Conservation (phyloP, 768 basidiomycete genomes). For the Auriscalpium orientale region DNA sequence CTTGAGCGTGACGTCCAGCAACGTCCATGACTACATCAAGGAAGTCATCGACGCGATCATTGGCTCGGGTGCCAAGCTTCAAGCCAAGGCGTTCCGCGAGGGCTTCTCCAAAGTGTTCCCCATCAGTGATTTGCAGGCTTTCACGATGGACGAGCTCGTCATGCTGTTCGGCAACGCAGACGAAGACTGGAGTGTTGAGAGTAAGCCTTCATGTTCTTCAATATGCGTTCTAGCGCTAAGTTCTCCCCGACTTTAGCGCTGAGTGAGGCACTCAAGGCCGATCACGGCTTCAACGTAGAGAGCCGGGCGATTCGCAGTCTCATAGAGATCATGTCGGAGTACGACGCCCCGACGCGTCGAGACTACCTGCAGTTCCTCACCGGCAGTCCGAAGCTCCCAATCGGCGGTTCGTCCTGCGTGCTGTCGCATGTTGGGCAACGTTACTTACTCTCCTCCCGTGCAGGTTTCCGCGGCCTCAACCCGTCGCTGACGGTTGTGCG, state of each 20-base stretch:
- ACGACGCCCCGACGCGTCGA: slow-evolving; percentile 65
- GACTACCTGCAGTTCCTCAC: slow-evolving; percentile 96
- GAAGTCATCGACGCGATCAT: slow-evolving; percentile 85
- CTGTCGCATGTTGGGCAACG: not conserved
- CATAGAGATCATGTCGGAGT: slow-evolving; percentile 79
- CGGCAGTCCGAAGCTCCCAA: slow-evolving; percentile 92
- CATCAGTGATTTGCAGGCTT: slow-evolving; percentile 81
- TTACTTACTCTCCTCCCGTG: slow-evolving; percentile 2
- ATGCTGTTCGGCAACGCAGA: slow-evolving; percentile 94
- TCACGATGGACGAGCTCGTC: slow-evolving; percentile 90
- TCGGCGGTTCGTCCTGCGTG: slow-evolving; percentile 61
- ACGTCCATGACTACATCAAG: slow-evolving; percentile 85
- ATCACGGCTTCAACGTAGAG: slow-evolving; percentile 96
- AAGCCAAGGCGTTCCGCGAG: slow-evolving; percentile 87
- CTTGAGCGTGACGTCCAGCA: slow-evolving; percentile 75
- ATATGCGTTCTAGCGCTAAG: slow-evolving; percentile 7
- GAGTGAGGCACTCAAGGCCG: slow-evolving; percentile 86
- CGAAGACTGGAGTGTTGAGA: slow-evolving; percentile 94
- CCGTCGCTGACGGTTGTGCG: slow-evolving; percentile 94
- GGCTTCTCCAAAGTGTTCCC: slow-evolving; percentile 97
- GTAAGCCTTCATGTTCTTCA: slow-evolving; percentile 40
- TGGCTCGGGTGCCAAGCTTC: slow-evolving; percentile 66
- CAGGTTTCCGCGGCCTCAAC: slow-evolving; percentile 91
- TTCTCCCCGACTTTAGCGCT: slow-evolving; percentile 47
- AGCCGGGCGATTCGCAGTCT: slow-evolving; percentile 86